Evolutionary conservation across 768 basidiomycete species (phyloP), one percentile per base, ranked within the genome.

Genomic region (Rhodocollybia butyracea): DNA sequence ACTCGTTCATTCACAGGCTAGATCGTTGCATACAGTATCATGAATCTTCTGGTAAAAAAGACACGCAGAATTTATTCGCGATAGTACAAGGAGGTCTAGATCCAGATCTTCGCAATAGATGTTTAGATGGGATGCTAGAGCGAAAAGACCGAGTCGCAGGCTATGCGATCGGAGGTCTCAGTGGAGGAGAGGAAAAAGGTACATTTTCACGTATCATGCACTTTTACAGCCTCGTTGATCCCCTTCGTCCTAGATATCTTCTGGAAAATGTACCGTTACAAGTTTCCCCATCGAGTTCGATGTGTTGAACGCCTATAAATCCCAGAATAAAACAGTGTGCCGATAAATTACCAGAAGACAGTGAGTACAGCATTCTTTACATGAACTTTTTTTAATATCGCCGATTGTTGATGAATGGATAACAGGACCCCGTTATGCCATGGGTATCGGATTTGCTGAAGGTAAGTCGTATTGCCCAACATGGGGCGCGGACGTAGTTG

Each of bases 371-470:
- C 51, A 30, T 42, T 41, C 26, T 21, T 38, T 12, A 21, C 12
- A 17, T 19, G 10, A 15, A 24, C 45, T 22, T 29, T 3, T 13
- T 5, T 31, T 34, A 34, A 31, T 26, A 26, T 34, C 11, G 11
- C 6, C 15, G 31, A 32, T 38, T 24, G 13, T 31, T 50, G 5
- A 36, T 4, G 21, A 46, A 56, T 29, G 27, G 31, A 47, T 46
- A 38, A 12, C 57, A 92, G 91, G 90, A 42, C 92, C 93, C 8
- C 80, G 92, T 60, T 96, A 95, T 71, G 86, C 88, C 3, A 96
- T 96, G 93, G 94, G 92, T 1, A 81, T 95, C 40, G 92, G 93
- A 8, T 94, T 92, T 68, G 91, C 92, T 27, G 93, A 95, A 82
- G 91, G 90, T 90, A 57, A 34, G 59, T 19, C 26, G 24, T n/a